A percentile compares a stretch with the other conserved stretches of the same genome.
Conservation (phyloP, 2,329 filamentous ascomycete species). For the Colletotrichum sublineola region DNA sequence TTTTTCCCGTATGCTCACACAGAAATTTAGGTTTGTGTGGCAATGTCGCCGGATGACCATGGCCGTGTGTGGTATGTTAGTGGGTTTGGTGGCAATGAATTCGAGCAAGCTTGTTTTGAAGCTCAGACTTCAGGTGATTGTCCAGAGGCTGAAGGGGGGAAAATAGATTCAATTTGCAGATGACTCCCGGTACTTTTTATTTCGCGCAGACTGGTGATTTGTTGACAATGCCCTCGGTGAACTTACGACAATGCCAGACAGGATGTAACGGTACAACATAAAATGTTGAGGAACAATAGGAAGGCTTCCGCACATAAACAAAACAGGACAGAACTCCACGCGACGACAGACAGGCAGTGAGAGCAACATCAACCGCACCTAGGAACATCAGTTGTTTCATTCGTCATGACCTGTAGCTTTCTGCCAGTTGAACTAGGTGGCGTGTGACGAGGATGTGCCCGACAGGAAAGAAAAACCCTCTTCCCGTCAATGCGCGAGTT, state of each 20-base stretch:
- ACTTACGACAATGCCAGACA: not conserved
- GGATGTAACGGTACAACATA: too few species aligned
- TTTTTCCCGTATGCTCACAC: not conserved
- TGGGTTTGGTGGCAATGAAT: conserved; percentile 28
- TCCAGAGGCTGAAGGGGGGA: not conserved
- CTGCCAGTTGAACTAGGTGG: too few species aligned
- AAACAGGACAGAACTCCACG: not conserved
- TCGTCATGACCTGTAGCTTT: too few species aligned
- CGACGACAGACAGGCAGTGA: too few species aligned
- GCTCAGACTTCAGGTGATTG: conserved; percentile 1
- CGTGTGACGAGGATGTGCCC: too few species aligned
- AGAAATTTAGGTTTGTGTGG: conserved; percentile 1
- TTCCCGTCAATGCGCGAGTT: too few species aligned
- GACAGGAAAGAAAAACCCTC: too few species aligned
- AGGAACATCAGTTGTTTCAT: too few species aligned
- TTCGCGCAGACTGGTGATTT: not conserved
- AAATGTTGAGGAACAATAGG: too few species aligned
- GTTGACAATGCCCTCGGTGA: too few species aligned
- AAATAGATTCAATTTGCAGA: conserved; percentile 1
- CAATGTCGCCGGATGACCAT: not conserved
- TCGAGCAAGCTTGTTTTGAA: not conserved
- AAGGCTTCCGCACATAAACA: too few species aligned
- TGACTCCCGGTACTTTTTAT: not conserved
- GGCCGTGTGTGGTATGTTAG: conserved; percentile 10
- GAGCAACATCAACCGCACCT: too few species aligned